A percentile compares a stretch with the other conserved stretches of the same genome.
Evolutionary conservation across 2,329 filamentous ascomycete genomes (phyloP).

Genomic region (Fusarium sp.): DNA sequence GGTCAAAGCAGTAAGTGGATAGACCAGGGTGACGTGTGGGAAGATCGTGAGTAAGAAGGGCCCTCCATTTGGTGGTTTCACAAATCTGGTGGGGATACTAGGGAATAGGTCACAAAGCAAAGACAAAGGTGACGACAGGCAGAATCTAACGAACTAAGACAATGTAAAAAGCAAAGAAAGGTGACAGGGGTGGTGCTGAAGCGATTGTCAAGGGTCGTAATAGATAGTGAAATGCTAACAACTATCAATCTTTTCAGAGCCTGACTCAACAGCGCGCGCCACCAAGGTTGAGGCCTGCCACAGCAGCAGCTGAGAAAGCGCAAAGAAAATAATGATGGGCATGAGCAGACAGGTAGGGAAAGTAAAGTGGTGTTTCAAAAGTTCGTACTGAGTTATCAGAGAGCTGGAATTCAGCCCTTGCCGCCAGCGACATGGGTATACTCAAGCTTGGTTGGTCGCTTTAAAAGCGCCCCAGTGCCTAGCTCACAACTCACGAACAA

Average conservation of each 20-base stretch:
- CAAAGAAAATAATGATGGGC: constrained; percentile 2
- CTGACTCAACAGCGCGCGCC: constrained; percentile 13
- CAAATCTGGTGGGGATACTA: constrained; percentile 26
- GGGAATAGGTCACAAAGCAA: constrained; percentile 21
- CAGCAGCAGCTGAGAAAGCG: constrained; percentile 9
- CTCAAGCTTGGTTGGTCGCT: constrained; percentile 13
- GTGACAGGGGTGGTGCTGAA: constrained; percentile 38
- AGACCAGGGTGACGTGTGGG: constrained; percentile 9
- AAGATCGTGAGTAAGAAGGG: constrained; percentile 4
- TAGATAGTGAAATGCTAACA: constrained; percentile 27
- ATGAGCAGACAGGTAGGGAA: constrained; percentile 10
- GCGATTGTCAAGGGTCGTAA: constrained; percentile 20
- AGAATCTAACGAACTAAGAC: constrained; percentile 24
- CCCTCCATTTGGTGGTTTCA: constrained; percentile 25
- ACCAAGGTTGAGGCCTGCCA: constrained; percentile 30
- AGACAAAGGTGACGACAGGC: constrained; percentile 24
- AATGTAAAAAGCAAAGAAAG: constrained; percentile 36
- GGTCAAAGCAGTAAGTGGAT: constrained; percentile 1
- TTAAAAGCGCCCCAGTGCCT: constrained; percentile 23
- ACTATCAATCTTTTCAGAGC: constrained; percentile 21
- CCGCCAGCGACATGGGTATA: constrained; percentile 35
- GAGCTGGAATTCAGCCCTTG: constrained; percentile 23
- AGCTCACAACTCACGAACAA: constrained; percentile 41
- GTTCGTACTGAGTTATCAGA: neutral
- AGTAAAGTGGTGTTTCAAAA: constrained; percentile 1